Percentiles rank a stretch among this genome's conserved stretches.
These are phyloP conservation scores for Usnea hakonensis DNA, from an alignment of 495 filamentous ascomycete genomes.

Conservation along the genomic window DNA sequence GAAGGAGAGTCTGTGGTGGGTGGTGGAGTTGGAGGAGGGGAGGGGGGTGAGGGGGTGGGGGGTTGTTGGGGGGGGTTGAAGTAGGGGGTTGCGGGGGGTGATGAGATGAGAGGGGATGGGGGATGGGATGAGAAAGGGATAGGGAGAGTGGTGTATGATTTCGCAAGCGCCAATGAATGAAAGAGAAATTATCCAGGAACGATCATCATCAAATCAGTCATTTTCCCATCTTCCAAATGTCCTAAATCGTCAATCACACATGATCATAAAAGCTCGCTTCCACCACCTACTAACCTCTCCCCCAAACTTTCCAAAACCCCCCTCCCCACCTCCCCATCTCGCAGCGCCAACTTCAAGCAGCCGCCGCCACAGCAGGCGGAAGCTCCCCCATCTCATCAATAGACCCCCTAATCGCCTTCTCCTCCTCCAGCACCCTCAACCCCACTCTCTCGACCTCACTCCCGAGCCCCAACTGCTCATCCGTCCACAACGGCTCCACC, in stretches of 20 bases:
- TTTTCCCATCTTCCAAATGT: no score
- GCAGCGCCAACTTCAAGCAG: slow-evolving; percentile 11
- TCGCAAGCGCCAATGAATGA: no score
- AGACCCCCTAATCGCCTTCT: slow-evolving; percentile 16
- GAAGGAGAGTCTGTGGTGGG: slow-evolving; percentile 66
- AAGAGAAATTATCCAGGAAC: no score
- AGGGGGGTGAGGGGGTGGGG: slow-evolving; percentile 44
- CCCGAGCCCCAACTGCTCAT: slow-evolving; percentile 70
- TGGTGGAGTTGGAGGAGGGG: slow-evolving; percentile 54
- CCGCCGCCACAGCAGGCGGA: slow-evolving; percentile 11
- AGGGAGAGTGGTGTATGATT: no score
- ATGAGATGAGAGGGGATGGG: not conserved
- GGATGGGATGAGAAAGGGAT: not conserved
- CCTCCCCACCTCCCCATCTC: not conserved
- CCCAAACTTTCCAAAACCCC: not conserved
- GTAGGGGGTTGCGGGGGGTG: not conserved
- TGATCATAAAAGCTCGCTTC: no score
- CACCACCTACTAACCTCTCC: not conserved
- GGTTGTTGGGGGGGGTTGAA: slow-evolving; percentile 23
- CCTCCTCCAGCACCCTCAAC: slow-evolving; percentile 14
- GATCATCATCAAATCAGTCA: no score
- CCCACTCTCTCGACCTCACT: slow-evolving; percentile 20
- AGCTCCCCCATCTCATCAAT: slow-evolving; percentile 13
- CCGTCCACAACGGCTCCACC: slow-evolving; percentile 73
- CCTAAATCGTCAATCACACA: no score